Evolutionary conservation across 2,329 filamentous ascomycete species (phyloP).

Genomic region (Apiospora pterosperma): DNA sequence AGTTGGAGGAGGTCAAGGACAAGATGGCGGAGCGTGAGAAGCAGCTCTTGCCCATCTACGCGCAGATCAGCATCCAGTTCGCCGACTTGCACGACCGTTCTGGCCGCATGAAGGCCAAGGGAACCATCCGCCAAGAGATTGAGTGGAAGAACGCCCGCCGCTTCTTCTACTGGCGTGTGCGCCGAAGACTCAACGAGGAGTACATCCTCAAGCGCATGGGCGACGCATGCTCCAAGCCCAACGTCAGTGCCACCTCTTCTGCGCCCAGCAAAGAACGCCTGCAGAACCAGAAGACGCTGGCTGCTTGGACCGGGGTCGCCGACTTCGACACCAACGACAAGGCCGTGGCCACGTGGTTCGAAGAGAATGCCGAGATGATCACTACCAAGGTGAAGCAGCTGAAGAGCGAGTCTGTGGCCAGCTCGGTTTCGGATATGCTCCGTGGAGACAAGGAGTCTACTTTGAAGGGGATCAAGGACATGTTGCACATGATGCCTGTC

Average conservation of each 20-base stretch:
- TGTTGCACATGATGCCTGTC: slow-evolving; percentile 3
- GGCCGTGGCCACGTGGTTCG: slow-evolving; percentile 90
- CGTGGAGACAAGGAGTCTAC: not conserved
- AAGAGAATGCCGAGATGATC: slow-evolving; percentile 84
- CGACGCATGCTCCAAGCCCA: slow-evolving; percentile 30
- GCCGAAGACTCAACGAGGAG: slow-evolving; percentile 94
- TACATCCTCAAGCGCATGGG: slow-evolving; percentile 90
- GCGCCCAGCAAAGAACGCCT: slow-evolving; percentile 34
- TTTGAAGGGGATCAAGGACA: not conserved
- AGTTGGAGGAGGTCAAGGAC: slow-evolving; percentile 74
- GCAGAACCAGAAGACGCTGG: slow-evolving; percentile 68
- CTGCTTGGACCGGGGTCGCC: slow-evolving; percentile 77
- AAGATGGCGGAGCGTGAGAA: slow-evolving; percentile 85
- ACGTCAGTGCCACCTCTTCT: slow-evolving; percentile 27
- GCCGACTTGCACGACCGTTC: slow-evolving; percentile 96
- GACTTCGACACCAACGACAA: slow-evolving; percentile 78
- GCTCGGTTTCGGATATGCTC: not conserved
- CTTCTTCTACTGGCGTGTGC: slow-evolving; percentile 99
- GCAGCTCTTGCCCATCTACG: slow-evolving; percentile 85
- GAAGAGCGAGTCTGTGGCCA: slow-evolving; percentile 63
- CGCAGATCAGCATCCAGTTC: slow-evolving; percentile 93
- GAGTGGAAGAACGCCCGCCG: slow-evolving; percentile 86
- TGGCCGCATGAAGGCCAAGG: slow-evolving; percentile 98
- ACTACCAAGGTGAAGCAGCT: slow-evolving; percentile 80
- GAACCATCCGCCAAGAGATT: slow-evolving; percentile 79